These are phyloP conservation scores for Debaryomyces maramus DNA, from an alignment of 805 yeast species.

Conservation along the genomic window DNA sequence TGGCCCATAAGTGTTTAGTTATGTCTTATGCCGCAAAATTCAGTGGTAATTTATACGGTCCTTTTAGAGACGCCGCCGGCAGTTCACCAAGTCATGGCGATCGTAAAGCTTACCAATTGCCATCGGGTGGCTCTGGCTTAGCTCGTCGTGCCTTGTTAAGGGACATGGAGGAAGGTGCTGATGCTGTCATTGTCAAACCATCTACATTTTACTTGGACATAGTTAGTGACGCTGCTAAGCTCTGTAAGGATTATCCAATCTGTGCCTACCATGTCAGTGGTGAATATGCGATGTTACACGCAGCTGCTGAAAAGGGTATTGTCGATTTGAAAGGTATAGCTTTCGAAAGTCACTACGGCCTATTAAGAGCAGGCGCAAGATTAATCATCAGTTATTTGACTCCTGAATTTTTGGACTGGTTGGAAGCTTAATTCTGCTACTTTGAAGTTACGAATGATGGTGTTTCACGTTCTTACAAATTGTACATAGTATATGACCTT, in stretches of 20 bases:
- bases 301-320: slow-evolving; percentile 95
- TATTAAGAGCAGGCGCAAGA: slow-evolving; percentile 93
- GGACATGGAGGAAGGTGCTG: slow-evolving; percentile 91
- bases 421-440: slow-evolving; percentile 25
- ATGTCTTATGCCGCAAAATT: slow-evolving; percentile 96
- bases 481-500: background rate
- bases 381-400: slow-evolving; percentile 89
- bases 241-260: slow-evolving; percentile 82
- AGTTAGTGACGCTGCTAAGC: slow-evolving; percentile 80
- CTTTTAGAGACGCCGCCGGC: slow-evolving; percentile 97
- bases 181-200: slow-evolving; percentile 93
- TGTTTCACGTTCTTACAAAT: background rate
- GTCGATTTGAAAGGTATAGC: slow-evolving; percentile 81
- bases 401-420: slow-evolving; percentile 95
- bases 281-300: slow-evolving; percentile 96
- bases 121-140: slow-evolving; percentile 87
- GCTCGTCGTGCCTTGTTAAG: slow-evolving; percentile 89
- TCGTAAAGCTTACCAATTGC: slow-evolving; percentile 89
- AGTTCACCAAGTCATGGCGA: slow-evolving; percentile 89
- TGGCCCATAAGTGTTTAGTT: slow-evolving; percentile 86
- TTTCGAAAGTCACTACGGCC: slow-evolving; percentile 87
- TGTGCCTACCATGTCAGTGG: slow-evolving; percentile 97
- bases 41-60: slow-evolving; percentile 89
- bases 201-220: slow-evolving; percentile 93
- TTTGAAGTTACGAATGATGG: background rate